Percentiles rank a stretch among this genome's conserved stretches.
Evolutionary conservation across 129 eudicot genomes (phyloP).

Genomic region (Flaveria linearis): DNA sequence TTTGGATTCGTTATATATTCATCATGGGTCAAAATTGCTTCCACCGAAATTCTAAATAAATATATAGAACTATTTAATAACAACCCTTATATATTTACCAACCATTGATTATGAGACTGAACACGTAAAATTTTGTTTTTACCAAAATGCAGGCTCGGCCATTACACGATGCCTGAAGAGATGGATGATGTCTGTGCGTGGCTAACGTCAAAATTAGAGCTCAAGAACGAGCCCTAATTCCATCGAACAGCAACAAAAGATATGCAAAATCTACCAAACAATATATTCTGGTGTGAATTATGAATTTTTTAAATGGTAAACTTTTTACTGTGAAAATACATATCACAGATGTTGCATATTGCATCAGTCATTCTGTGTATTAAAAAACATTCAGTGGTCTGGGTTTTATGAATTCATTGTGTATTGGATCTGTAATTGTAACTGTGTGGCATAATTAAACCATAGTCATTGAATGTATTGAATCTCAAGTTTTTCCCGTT

Average conservation of each 20-base stretch:
- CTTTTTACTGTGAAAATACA: slow-evolving; percentile 1
- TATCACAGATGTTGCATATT: slow-evolving; percentile 7
- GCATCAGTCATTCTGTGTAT: slow-evolving; percentile 14
- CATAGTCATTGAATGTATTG: neutral
- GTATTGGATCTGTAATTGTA: neutral
- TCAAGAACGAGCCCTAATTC: slow-evolving; percentile 33
- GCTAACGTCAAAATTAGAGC: slow-evolving; percentile 75
- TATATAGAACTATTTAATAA: no score
- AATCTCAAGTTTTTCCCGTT: no score
- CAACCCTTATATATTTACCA: neutral
- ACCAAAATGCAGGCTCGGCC: slow-evolving; percentile 71
- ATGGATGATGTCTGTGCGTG: slow-evolving; percentile 81
- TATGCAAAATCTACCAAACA: slow-evolving; percentile 16
- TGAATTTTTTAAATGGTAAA: slow-evolving; percentile 17
- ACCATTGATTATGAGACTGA: slow-evolving; percentile 7
- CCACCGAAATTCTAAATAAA: no score
- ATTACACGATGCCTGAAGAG: slow-evolving; percentile 86
- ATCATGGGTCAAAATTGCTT: neutral
- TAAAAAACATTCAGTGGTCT: slow-evolving; percentile 2
- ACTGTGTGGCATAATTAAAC: neutral
- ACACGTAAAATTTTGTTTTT: neutral
- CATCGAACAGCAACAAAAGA: slow-evolving; percentile 1
- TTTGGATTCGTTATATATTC: neutral
- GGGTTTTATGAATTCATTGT: slow-evolving; percentile 5
- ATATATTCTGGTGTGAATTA: slow-evolving; percentile 31